Evolutionary conservation across 495 filamentous ascomycete genomes (phyloP).

Genomic region (Staphylotrichum tortipilum): DNA sequence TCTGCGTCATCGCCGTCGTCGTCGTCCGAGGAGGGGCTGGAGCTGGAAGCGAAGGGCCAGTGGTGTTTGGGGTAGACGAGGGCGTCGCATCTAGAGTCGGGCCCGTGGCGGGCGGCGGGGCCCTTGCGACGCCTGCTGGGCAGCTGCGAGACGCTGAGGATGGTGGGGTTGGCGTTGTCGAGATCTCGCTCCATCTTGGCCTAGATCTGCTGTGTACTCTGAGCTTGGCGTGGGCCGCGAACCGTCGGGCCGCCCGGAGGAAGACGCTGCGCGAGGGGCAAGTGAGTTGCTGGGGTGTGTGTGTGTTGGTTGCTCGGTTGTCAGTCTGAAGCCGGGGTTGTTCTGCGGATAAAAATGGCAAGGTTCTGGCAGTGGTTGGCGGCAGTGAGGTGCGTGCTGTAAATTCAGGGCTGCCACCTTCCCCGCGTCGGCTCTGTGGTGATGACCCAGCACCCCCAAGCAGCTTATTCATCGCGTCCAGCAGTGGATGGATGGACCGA

Average conservation of each 20-base stretch:
- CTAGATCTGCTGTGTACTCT: background rate
- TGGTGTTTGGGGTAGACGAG: conserved; percentile 25
- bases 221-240: background rate
- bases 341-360: too few relatives aligned
- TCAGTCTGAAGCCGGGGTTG: too few relatives aligned
- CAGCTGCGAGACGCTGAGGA: conserved; percentile 81
- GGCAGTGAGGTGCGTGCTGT: too few relatives aligned
- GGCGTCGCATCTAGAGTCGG: conserved; percentile 28
- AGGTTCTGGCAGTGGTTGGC: too few relatives aligned
- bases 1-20: conserved; percentile 42
- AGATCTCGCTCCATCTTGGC: conserved; percentile 28
- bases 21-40: conserved; percentile 15
- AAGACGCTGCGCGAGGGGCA: too few relatives aligned
- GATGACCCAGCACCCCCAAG: too few relatives aligned
- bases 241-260: background rate
- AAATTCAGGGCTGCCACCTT: too few relatives aligned
- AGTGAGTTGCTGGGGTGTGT: too few relatives aligned
- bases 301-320: too few relatives aligned
- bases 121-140: conserved; percentile 54
- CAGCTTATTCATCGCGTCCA: too few relatives aligned
- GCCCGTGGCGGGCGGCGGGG: conserved; percentile 16
- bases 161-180: conserved; percentile 91
- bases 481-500: too few relatives aligned
- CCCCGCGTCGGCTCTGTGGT: too few relatives aligned
- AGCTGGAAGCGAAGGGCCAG: conserved; percentile 26